Percentiles rank a stretch among this genome's conserved stretches.
Conservation (phyloP, 1,284 basidiomycete genomes). For the Microbotryum saponariae region DNA sequence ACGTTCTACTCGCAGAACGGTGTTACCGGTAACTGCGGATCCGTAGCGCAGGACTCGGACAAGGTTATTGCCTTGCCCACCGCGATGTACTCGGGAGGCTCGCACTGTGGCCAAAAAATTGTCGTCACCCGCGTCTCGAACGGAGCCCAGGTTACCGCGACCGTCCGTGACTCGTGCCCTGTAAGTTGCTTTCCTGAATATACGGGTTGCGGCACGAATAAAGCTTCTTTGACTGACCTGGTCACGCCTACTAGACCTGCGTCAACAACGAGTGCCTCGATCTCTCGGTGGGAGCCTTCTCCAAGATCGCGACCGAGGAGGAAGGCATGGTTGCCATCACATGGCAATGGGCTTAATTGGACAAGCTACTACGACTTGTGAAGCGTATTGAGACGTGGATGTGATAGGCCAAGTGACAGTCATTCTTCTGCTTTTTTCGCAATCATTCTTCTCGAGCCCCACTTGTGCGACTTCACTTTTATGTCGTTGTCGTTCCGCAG, state of each 20-base stretch:
- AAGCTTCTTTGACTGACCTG: too few relatives aligned
- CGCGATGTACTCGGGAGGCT: conserved; percentile 41
- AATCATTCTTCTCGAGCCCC: too few relatives aligned
- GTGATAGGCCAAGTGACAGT: too few relatives aligned
- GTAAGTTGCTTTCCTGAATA: too few relatives aligned
- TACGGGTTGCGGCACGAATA: too few relatives aligned
- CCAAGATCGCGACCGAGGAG: conserved; percentile 3
- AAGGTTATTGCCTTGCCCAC: conserved; percentile 1
- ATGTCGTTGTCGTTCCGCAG: too few relatives aligned
- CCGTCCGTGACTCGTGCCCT: conserved; percentile 66
- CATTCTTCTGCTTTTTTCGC: too few relatives aligned
- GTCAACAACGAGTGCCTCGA: background rate
- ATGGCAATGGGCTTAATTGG: too few relatives aligned
- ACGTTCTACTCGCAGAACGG: conserved; percentile 8
- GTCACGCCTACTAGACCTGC: conserved; percentile 4
- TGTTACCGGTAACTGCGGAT: conserved; percentile 3
- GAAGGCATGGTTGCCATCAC: too few relatives aligned
- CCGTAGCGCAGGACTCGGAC: background rate
- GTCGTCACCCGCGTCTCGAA: conserved; percentile 38
- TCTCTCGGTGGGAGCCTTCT: conserved; percentile 1
- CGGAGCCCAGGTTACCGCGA: conserved; percentile 54
- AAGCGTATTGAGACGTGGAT: too few relatives aligned
- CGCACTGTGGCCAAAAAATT: conserved; percentile 52
- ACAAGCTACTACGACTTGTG: too few relatives aligned
- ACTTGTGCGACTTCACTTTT: too few relatives aligned